These are phyloP conservation scores for Podila epigama DNA, from an alignment of 192 early-diverging fungal species.

Conservation along the genomic window DNA sequence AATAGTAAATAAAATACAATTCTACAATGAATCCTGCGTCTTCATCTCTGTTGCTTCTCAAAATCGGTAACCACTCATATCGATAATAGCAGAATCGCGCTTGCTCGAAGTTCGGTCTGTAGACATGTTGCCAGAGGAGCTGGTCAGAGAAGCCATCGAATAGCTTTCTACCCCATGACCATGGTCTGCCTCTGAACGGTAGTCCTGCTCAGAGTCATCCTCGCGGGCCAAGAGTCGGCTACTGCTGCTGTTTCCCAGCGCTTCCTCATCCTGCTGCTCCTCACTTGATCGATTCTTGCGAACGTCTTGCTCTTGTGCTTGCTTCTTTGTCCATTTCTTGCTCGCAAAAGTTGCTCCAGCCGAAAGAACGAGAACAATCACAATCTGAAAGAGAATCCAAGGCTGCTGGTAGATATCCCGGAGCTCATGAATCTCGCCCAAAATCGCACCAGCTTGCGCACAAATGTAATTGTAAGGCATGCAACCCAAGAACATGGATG, in stretches of 20 bases:
- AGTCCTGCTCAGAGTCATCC: background rate
- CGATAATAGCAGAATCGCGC: conserved; percentile 33
- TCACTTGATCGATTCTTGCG: conserved; percentile 25
- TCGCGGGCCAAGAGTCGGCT: background rate
- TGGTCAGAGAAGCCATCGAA: background rate
- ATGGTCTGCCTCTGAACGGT: background rate
- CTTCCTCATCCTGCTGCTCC: conserved; percentile 2
- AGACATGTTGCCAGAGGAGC: too few relatives aligned
- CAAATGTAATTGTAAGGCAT: conserved; percentile 64
- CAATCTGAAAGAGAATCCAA: conserved; percentile 38
- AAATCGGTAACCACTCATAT: conserved; percentile 28
- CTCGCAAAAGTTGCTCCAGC: conserved; percentile 16
- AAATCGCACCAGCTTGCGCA: conserved; percentile 58
- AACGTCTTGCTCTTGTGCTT: conserved; percentile 4
- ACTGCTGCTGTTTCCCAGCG: too few relatives aligned
- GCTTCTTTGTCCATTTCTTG: conserved; percentile 36
- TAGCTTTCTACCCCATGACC: background rate
- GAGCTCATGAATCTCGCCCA: conserved; percentile 51
- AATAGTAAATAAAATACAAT: too few relatives aligned
- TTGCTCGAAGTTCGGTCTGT: background rate
- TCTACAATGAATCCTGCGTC: background rate
- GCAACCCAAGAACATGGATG: conserved; percentile 59
- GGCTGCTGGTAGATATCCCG: conserved; percentile 46
- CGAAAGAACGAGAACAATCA: conserved; percentile 35
- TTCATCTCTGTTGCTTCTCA: background rate